Evolutionary conservation across 2,329 filamentous ascomycete species (phyloP), one percentile per base, ranked within the genome.

Genomic region (Trichoderma koningii): DNA sequence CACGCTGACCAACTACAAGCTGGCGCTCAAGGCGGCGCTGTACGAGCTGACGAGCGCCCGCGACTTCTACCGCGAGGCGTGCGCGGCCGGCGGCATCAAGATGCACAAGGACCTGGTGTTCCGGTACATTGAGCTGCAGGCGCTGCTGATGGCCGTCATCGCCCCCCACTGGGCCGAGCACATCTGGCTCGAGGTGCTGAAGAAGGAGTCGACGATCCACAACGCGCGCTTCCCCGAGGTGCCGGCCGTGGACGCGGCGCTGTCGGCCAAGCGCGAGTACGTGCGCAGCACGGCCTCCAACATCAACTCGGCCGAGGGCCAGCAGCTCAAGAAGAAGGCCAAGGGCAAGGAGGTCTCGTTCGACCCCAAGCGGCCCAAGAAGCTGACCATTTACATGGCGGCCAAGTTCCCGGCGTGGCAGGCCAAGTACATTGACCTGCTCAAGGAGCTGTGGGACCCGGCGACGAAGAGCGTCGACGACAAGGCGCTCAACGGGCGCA

Each of bases 101-200:
- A 94, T 98, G 89, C 93, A 98, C 80, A 86, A 87, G 70, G 90
- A 93, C 69, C 82, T 96, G 12, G 84, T 94, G 38, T 80, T 86
- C 71, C 86, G 89, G 70, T 99, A 95, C 78, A 87, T 97, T 70
- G 90, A 96, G 79, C 83, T 96, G 21, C 94, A 97, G 77, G 88
- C 91, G 52, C 83, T 96, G 57, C 83, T 97, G 73, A 81, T 98
- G 70, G 85, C 89, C 3, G 90, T 93, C 59, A 88, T 98, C 68
- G 89, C 94, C 2, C 94, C 95, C 66, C 95, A 99, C 79, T 98
- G 93, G 89, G 84, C 92, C 53, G 95, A 99, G 75, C 90, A 96
- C 78, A 87, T 99, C 74, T 98, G 93, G 92, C 86, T 90, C 63
- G 94, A 98, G 78, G 87, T 98, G 2, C 86, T 99, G 67, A 87